phyloP scores from a whole-genome alignment of 345 rosid genomes.

The Barbarea vulgaris region DNA sequence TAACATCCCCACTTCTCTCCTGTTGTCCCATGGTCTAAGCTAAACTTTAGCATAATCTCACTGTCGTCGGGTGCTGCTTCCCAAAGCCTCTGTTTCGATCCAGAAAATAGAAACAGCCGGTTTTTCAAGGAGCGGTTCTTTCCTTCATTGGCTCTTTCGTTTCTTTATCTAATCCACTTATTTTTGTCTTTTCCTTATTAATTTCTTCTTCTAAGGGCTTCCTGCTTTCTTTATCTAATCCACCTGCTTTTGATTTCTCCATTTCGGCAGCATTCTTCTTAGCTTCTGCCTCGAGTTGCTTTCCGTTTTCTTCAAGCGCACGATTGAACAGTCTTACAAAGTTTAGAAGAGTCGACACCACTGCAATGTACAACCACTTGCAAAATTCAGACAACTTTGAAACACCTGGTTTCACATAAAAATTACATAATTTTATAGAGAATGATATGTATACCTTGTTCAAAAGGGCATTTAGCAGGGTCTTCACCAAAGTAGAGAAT shows the following conservation, averaged over 20 bases:
- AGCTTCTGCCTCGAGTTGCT: constrained; percentile 68
- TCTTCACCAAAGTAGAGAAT: constrained; percentile 96
- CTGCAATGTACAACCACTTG: constrained; percentile 46
- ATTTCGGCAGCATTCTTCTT: constrained; percentile 58
- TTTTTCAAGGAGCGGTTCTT: not conserved
- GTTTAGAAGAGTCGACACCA: constrained; percentile 70
- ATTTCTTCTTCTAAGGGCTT: constrained; percentile 24
- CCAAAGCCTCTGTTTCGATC: not conserved
- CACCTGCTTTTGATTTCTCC: constrained; percentile 48
- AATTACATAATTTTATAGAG: not conserved
- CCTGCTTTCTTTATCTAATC: constrained; percentile 46
- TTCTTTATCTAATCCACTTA: constrained; percentile 29
- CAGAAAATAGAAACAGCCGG: not conserved
- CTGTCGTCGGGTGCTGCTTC: not conserved
- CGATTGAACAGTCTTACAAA: constrained; percentile 79
- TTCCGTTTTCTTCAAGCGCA: constrained; percentile 79
- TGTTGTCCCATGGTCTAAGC: constrained; percentile 9
- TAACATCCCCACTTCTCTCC: not conserved
- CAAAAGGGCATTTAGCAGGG: constrained; percentile 89
- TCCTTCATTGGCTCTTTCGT: constrained; percentile 1
- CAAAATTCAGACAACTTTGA: constrained; percentile 4
- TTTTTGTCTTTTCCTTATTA: constrained; percentile 17
- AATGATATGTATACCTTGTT: constrained; percentile 64
- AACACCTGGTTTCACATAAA: not conserved
- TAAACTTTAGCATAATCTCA: not conserved